These are phyloP conservation scores for Lactifluus rugatus DNA, from an alignment of 768 basidiomycete genomes.

Conservation along the genomic window DNA sequence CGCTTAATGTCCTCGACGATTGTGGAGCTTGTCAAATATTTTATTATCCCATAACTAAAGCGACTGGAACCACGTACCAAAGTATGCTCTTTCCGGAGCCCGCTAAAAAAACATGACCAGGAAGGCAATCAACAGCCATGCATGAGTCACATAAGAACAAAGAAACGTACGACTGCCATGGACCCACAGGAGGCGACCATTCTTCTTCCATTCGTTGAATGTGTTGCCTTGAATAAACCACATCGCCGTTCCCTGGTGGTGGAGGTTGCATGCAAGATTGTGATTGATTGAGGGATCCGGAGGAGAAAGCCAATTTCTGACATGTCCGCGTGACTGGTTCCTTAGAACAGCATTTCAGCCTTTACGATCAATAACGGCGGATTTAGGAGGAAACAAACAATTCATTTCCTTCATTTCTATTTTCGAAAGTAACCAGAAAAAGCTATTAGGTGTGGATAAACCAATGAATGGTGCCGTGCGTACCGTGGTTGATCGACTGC, in stretches of 20 bases:
- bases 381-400: neutral
- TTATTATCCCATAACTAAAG: neutral
- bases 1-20: neutral
- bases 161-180: neutral
- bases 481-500: neutral
- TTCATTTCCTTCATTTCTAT: neutral
- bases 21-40: too few relatives aligned
- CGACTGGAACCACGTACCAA: neutral
- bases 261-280: neutral
- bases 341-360: neutral
- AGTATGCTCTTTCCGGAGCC: neutral
- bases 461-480: neutral
- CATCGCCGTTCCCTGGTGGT: neutral
- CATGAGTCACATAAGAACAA: neutral
- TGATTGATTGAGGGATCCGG: neutral
- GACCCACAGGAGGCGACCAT: neutral
- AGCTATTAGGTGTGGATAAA: neutral
- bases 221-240: neutral
- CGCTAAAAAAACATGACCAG: neutral
- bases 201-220: neutral
- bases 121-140: neutral
- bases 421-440: neutral
- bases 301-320: neutral
- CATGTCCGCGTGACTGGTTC: neutral
- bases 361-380: too few relatives aligned